Percentiles rank a stretch among this genome's conserved stretches.
Evolutionary conservation across 2,329 filamentous ascomycete species (phyloP).

Genomic region (Paecilomyces formosus): DNA sequence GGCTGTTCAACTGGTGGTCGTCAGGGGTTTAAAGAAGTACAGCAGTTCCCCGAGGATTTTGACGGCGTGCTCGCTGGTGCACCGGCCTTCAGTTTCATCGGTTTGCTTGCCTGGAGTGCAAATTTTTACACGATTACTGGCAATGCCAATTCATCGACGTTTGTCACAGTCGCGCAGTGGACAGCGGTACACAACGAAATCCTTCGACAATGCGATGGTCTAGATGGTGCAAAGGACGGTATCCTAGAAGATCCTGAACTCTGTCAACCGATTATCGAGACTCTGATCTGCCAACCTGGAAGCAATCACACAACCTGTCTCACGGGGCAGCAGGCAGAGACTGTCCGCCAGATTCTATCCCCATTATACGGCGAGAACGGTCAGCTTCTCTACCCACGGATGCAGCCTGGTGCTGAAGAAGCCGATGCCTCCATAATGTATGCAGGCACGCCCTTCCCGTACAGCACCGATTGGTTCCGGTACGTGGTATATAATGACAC

Average conservation of each 20-base stretch:
- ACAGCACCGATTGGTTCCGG: conserved; percentile 37
- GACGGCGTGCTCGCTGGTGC: conserved; percentile 39
- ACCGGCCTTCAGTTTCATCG: conserved; percentile 38
- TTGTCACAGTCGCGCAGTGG: conserved; percentile 22
- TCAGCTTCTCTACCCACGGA: conserved; percentile 23
- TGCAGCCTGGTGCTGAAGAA: conserved; percentile 27
- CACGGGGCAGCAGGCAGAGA: conserved; percentile 20
- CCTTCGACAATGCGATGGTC: conserved; percentile 24
- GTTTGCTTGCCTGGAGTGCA: conserved; percentile 37
- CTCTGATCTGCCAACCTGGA: conserved; percentile 20
- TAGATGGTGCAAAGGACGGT: conserved; percentile 25
- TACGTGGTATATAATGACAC: conserved; percentile 37
- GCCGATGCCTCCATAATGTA: conserved; percentile 23
- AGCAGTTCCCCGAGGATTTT: conserved; percentile 27
- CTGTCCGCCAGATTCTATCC: conserved; percentile 21
- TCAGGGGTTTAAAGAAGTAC: conserved; percentile 39
- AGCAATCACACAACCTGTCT: conserved; percentile 19
- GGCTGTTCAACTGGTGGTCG: conserved; percentile 43
- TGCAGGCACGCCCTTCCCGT: conserved; percentile 27
- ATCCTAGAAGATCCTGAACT: conserved; percentile 31
- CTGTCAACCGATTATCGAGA: conserved; percentile 25
- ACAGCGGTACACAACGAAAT: conserved; percentile 27
- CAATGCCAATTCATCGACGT: conserved; percentile 22
- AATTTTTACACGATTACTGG: conserved; percentile 36
- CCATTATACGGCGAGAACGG: conserved; percentile 26